A percentile compares a stretch with the other conserved stretches of the same genome.
Evolutionary conservation across 1,139 yeast species (phyloP).

Genomic region (Pichia sp.): DNA sequence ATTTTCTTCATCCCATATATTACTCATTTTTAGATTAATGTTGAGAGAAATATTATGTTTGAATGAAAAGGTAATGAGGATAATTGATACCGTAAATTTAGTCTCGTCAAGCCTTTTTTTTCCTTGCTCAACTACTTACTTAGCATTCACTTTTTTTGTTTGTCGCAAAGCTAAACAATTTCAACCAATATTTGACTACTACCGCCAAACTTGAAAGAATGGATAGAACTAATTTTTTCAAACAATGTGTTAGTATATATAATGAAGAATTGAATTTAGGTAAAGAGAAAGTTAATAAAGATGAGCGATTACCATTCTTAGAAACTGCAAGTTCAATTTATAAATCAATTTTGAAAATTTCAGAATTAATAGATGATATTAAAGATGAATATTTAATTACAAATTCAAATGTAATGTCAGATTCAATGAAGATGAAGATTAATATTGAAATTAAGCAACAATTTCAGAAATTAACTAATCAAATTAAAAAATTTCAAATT

Average conservation of each 20-base stretch:
- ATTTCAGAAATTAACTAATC: conserved; percentile 17
- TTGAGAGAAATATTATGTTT: not conserved
- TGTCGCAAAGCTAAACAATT: too few species aligned
- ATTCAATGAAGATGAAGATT: conserved; percentile 20
- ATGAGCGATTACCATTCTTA: conserved; percentile 1
- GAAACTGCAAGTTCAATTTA: conserved; percentile 4
- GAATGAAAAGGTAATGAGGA: too few species aligned
- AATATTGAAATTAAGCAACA: conserved; percentile 23
- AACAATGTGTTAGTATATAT: conserved; percentile 25
- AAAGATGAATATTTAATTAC: conserved; percentile 25
- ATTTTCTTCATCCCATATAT: conserved; percentile 4
- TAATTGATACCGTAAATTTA: too few species aligned
- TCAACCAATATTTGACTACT: too few species aligned
- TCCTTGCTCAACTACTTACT: not conserved
- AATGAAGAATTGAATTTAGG: conserved; percentile 13
- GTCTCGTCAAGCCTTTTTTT: not conserved
- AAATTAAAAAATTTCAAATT: conserved; percentile 18
- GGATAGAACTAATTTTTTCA: conserved; percentile 26
- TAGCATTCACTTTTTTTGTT: too few species aligned
- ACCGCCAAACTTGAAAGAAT: conserved; percentile 8
- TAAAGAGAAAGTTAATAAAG: not conserved
- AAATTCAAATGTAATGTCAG: conserved; percentile 21
- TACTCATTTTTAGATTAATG: not conserved
- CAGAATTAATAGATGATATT: conserved; percentile 19
- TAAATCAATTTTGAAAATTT: conserved; percentile 10